phyloP scores from a whole-genome alignment of 805 yeast species.

The Candida vaughaniae region DNA sequence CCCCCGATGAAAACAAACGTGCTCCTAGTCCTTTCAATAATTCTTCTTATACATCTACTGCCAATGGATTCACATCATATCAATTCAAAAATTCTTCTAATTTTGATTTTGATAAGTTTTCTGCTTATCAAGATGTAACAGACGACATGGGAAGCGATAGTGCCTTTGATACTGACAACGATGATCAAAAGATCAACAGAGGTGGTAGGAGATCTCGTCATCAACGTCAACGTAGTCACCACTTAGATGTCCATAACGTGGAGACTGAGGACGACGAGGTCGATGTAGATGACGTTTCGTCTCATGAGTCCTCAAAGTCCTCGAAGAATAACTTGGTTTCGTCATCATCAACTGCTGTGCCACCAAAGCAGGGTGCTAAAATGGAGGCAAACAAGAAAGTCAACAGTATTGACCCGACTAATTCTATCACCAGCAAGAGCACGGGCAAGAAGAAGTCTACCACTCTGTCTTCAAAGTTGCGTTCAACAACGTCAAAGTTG shows the following conservation, averaged over 20 bases:
- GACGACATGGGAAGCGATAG: slow-evolving; percentile 8
- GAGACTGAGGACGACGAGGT: slow-evolving; percentile 21
- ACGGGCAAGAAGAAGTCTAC: slow-evolving; percentile 28
- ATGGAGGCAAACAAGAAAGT: neutral
- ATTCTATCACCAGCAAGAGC: slow-evolving; percentile 19
- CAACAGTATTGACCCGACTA: slow-evolving; percentile 9
- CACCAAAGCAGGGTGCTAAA: neutral
- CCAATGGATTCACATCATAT: slow-evolving; percentile 1
- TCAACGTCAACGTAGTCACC: neutral
- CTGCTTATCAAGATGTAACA: slow-evolving; percentile 12
- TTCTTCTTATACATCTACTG: slow-evolving; percentile 4
- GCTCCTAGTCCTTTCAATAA: slow-evolving; percentile 10
- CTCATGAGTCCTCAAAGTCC: slow-evolving; percentile 14
- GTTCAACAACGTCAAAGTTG: slow-evolving; percentile 70
- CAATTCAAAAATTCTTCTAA: slow-evolving; percentile 2
- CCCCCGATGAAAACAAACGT: slow-evolving; percentile 4
- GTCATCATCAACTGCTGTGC: slow-evolving; percentile 9
- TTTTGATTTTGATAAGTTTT: slow-evolving; percentile 7
- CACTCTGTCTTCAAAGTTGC: slow-evolving; percentile 41
- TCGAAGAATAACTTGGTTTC: slow-evolving; percentile 5
- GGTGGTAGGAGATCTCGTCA: neutral
- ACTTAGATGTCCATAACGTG: slow-evolving; percentile 9
- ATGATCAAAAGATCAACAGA: slow-evolving; percentile 1
- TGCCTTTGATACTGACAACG: slow-evolving; percentile 6
- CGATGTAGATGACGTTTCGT: slow-evolving; percentile 18